These are phyloP conservation scores for Gastrolobium bilobum DNA, from an alignment of 306 rosid genomes.

Conservation along the genomic window DNA sequence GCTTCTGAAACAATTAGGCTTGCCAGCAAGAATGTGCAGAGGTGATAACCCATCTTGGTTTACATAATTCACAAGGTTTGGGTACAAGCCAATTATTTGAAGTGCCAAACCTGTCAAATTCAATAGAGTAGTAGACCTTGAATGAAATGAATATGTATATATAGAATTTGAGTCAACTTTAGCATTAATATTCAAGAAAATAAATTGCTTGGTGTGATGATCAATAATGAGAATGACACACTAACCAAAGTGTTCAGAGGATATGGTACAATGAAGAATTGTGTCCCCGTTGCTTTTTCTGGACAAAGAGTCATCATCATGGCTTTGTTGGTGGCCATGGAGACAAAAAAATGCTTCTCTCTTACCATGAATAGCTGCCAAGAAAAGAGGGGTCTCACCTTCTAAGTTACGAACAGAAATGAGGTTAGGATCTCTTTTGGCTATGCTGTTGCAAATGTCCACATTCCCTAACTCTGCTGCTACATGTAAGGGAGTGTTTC, in stretches of 20 bases:
- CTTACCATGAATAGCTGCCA: slow-evolving; percentile 59
- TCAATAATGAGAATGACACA: slow-evolving; percentile 2
- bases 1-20: slow-evolving; percentile 59
- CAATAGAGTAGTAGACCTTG: slow-evolving; percentile 29
- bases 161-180: background rate
- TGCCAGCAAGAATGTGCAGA: slow-evolving; percentile 59
- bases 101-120: slow-evolving; percentile 63
- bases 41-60: slow-evolving; percentile 54
- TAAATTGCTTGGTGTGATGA: background rate
- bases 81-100: slow-evolving; percentile 46
- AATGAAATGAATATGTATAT: background rate
- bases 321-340: background rate
- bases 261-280: slow-evolving; percentile 59
- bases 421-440: slow-evolving; percentile 41
- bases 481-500: slow-evolving; percentile 57
- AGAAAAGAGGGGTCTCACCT: slow-evolving; percentile 58
- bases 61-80: slow-evolving; percentile 45
- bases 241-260: slow-evolving; percentile 60
- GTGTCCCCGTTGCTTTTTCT: slow-evolving; percentile 52
- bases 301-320: slow-evolving; percentile 15
- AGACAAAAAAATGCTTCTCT: slow-evolving; percentile 55
- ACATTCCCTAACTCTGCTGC: slow-evolving; percentile 63
- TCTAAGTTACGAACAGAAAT: slow-evolving; percentile 35
- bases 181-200: background rate
- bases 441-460: slow-evolving; percentile 49